Base-by-base conservation (phyloP, 2,329 filamentous ascomycete genomes). In the Chrysoporthe deuterocubensis region DNA sequence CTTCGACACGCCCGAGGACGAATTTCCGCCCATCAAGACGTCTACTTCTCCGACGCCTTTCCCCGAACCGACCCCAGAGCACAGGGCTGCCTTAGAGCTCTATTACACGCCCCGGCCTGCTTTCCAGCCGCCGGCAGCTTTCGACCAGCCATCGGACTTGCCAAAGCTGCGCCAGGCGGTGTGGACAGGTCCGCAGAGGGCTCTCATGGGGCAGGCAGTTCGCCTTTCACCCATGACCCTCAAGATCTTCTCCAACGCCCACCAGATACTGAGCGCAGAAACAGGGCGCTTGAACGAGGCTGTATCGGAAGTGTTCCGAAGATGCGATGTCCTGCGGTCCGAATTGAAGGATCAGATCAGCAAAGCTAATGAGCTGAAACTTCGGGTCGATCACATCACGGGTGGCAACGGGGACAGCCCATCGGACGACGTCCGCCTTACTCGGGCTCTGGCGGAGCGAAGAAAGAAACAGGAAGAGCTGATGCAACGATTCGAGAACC, bases 271-370 rank as follows among this genome's bases (percentile, higher is more conserved):
- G 6, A 88, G 88, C 70, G 84, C 86, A 11, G 91, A 94, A 77
- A 93, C 90, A 0, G 84, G 90, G 72, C 83, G 83, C 13, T 83
- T 94, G 13, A 90, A 91, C 18, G 81, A 86, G 56, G 91, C 90
- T 1, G 91, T 90, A 0, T 87, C 91, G 1, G 90, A 93, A 73
- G 81, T 94, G 6, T 94, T 94, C 79, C 83, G 89, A 37, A 85
- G 89, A 65, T 92, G 91, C 70, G 86, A 91, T 72, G 83, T 88
- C 58, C 82, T 94, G 37, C 89, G 90, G 73, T 81, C 83, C 21
- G 91, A 94, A 74, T 83, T 94, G 54, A 83, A 82, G 71, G 86
- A 89, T 70, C 91, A 94, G 75, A 85, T 94, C 34, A 80, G 80
- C 69, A 88, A 89, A 72, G 89, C 87, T 40, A 87, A 88, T 65